Evolutionary conservation across 805 yeast genomes (phyloP).

Genomic region (Dipodascus geniculatus): DNA sequence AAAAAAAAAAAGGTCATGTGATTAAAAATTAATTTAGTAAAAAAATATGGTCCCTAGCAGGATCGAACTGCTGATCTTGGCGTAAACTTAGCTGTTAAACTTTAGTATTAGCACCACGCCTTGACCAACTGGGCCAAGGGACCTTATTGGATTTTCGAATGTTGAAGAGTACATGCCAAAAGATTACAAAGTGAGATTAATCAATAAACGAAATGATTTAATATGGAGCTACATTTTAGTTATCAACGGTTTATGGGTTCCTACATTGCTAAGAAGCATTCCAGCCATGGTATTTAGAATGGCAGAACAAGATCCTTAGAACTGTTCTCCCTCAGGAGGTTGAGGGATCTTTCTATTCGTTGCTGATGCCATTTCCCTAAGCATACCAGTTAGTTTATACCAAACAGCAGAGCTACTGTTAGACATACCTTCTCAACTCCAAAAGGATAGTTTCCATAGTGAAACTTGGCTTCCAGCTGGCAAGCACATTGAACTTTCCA

Average conservation of each 20-base stretch:
- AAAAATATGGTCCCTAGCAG: slow-evolving; percentile 22
- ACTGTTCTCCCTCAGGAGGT: slow-evolving; percentile 81
- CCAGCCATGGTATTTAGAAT: too few relatives aligned
- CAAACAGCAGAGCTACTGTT: background rate
- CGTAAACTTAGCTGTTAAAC: slow-evolving; percentile 17
- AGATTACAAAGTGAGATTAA: too few relatives aligned
- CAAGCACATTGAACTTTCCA: slow-evolving; percentile 51
- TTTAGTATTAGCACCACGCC: slow-evolving; percentile 32
- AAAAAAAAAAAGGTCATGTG: too few relatives aligned
- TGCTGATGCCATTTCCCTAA: slow-evolving; percentile 66
- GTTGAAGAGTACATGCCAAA: too few relatives aligned
- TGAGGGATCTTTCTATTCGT: slow-evolving; percentile 76
- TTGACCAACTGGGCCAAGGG: background rate
- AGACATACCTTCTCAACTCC: slow-evolving; percentile 55
- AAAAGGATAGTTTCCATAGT: slow-evolving; percentile 88
- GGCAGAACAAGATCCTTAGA: too few relatives aligned
- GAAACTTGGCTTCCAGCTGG: slow-evolving; percentile 79
- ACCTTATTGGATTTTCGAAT: too few relatives aligned
- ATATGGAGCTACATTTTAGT: too few relatives aligned
- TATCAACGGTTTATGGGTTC: too few relatives aligned
- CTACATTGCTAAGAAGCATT: too few relatives aligned
- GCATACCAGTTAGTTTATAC: background rate
- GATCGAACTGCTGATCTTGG: slow-evolving; percentile 39
- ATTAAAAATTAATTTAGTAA: too few relatives aligned
- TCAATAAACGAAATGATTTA: too few relatives aligned